Evolutionary conservation across 228 moss, liverwort and hornwort genomes (phyloP), one percentile per base, ranked within the genome.

Genomic region (Sphagnum fallax): DNA sequence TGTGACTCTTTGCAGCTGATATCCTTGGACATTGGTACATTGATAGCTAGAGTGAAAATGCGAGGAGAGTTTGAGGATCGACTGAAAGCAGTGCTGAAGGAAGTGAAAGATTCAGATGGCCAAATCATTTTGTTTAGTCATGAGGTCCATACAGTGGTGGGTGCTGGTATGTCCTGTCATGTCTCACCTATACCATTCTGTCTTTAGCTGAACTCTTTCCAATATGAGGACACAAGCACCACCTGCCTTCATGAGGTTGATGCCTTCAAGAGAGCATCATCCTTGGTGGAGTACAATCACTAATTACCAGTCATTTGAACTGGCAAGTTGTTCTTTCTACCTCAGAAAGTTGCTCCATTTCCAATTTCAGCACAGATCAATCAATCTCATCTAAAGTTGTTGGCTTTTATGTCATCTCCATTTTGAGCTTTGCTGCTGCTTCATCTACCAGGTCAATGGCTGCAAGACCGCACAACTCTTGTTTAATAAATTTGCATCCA

Each of bases 381-480:
- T 96, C 95, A 10, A 96, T 86, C 75, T 96, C 95, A 78, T 96
- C 92, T 62, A 96, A 64, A 14, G 95, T 77, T 14, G 95, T 95
- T 10, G 95, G 95, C 76, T 95, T 95, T 11, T 92, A 95, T 14
- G 95, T 95, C 4, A 95, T 92, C 75, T 95, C 95, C 92, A 95
- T 95, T 76, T 95, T 95, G 74, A 95, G 60, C 78, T 97, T 97
- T 60, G 97, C 97, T 48, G 95, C 95, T 63, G 92, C 91, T 76
- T 97, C 97, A 65, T 96, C 92, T 13, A 96, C 92, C 18, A 96
- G 74, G 64, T 96, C 95, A 65, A 96, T 96, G 50, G 95, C 92
- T 95, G 90, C 49, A 82, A 47, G 69, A 62, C 9, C 48, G 12
- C 18, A 18, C 18, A 18, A 18, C 18, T 18, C 18, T 18, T 18